Base-by-base conservation (phyloP, 805 yeast genomes). In the Kazachstania bromeliacearum region DNA sequence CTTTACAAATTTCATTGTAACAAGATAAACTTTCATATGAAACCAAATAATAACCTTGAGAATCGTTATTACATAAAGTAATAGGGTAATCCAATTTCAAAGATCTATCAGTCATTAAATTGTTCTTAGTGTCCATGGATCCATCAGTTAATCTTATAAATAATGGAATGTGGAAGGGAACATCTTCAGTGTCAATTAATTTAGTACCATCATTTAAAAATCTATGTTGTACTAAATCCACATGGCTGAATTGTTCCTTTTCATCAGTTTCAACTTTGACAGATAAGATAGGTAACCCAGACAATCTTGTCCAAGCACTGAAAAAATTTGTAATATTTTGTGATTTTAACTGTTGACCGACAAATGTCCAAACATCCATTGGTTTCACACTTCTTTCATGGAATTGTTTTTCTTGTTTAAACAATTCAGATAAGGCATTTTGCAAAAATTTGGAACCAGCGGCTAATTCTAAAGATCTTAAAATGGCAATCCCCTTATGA, bases 81-180 rank as follows among this genome's bases (percentile, higher is more conserved):
- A 53, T 37, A 4, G 46, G 39, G 22, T 47, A 39, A 20, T 46
- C 38, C 7, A 53, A 28, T 5, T 34, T 36, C 16, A 51, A 30
- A 2, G 55, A 43, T 40, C 60, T 47, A 31, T 56, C 61, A 3
- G 57, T 55, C 46, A 57, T 39, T 28, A 57, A 34, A 4, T 45
- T 43, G 22, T 54, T 46, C 15, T 44, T 36, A 6, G 34, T 34
- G 31, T 54, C 59, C 7, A 23, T 13, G 6, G 20, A 7, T 18
- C 41, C 37, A 19, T 41, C 36, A 12, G 48, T 40, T 28, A 48
- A 34, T 14, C 35, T 34, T n/a, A 44, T 43, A 19, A 57, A 50
- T 31, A 82, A 53, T 3, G 89, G 88, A 31, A 80, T 60, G 43
- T 77, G 79, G 49, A 63, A 80, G 3, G 80, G 79, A 28, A 64